Evolutionary conservation across 1,284 basidiomycete species (phyloP), one percentile per base, ranked within the genome.

Genomic region (Ganoderma leucocontextum): DNA sequence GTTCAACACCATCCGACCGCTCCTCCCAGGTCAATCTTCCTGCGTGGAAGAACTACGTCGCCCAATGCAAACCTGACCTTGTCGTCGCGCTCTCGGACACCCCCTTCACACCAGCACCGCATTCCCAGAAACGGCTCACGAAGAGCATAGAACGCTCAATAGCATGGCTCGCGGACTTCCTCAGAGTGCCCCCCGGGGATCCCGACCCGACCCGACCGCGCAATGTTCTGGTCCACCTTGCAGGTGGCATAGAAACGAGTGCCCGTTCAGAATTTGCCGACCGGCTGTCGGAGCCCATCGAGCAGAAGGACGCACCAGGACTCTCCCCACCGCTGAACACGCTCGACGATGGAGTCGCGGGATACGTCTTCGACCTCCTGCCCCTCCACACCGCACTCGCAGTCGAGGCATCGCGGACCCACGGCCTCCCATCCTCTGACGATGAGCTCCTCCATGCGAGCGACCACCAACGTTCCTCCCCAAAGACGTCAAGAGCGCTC

Each of bases 121-220:
- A 89, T 70, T 92, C 90, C 4, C 91, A 93, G 75, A 94, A 91
- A 73, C 87, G 93, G 12, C 78, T 90, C 5, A 89, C 85, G 36
- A 95, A 94, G 76, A 90, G 89, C 75, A 84, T 95, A 63, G 89
- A 92, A 61, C 83, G 93, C 29, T 89, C 88, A 2, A 76, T 82
- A 7, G 78, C 82, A 1, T 95, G 93, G 93, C 79, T 94, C 0
- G 78, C 82, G 0, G 80, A 85, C 49, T 70, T 92, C 3, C 81
- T 93, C 17, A 70, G 64, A 42, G 41, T 64, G 35, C 35, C 60
- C 7, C 60, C 29, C 12, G 62, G 65, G 13, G 64, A 53, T 49
- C 38, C 66, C 25, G 55, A 33, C 19, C 25, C 39, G 25, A 19
- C 52, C 38, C 25, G 67, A 6, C 61, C 67, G 15, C 36, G 62